These are phyloP conservation scores for Rhodotorula sp. DNA, from an alignment of 1,284 basidiomycete species.

Conservation along the genomic window DNA sequence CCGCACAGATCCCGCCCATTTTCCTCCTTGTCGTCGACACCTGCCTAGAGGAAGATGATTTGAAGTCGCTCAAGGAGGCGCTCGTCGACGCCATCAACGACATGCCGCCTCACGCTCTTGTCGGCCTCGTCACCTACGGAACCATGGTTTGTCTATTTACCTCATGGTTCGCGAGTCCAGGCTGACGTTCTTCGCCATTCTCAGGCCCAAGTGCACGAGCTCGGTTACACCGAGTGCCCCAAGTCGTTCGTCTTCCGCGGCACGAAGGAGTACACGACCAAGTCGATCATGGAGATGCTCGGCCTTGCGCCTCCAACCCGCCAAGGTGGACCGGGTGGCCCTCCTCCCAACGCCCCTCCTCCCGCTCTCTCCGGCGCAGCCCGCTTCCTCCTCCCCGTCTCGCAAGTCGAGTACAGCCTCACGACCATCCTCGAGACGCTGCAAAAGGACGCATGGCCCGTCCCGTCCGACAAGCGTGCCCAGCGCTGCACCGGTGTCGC, in stretches of 20 bases:
- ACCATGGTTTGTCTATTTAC: constrained; percentile 13
- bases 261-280: constrained; percentile 95
- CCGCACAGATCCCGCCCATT: constrained; percentile 87
- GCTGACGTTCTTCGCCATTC: background rate
- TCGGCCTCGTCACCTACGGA: constrained; percentile 24
- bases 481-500: constrained; percentile 95
- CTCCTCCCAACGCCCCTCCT: constrained; percentile 67
- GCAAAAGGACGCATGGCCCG: constrained; percentile 93
- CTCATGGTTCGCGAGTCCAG: background rate
- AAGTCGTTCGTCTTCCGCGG: constrained; percentile 99
- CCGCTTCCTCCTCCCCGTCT: constrained; percentile 88
- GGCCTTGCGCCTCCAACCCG: constrained; percentile 64
- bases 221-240: constrained; percentile 92
- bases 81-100: constrained; percentile 50
- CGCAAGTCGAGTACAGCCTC: constrained; percentile 93
- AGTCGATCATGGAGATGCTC: constrained; percentile 98
- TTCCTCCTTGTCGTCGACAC: constrained; percentile 98
- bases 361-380: constrained; percentile 80
- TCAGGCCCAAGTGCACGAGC: constrained; percentile 96
- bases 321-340: constrained; percentile 49
- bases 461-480: constrained; percentile 91
- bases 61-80: constrained; percentile 90
- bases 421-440: constrained; percentile 90
- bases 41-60: constrained; percentile 75
- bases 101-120: constrained; percentile 15